A percentile compares a stretch with the other conserved stretches of the same genome.
phyloP scores from a whole-genome alignment of 73 alveolate genomes.

The Durusdinium trenchii region DNA sequence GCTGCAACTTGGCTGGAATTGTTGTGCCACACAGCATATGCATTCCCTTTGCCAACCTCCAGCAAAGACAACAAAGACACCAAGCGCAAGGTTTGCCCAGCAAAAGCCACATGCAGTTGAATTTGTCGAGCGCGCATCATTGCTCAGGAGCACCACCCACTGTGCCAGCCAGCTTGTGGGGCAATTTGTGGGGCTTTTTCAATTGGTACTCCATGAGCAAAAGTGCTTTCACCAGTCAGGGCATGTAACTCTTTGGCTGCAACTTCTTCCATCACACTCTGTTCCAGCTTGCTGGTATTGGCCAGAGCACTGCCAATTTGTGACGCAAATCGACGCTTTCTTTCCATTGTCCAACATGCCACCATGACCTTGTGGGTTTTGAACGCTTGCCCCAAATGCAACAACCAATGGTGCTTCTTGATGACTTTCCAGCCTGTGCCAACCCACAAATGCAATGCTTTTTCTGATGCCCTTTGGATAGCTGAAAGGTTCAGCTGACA shows the following conservation, averaged over 20 bases:
- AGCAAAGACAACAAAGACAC: neutral
- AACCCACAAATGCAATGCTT: neutral
- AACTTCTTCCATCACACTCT: neutral
- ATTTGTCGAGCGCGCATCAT: neutral
- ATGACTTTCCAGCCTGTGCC: neutral
- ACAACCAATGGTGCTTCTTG: neutral
- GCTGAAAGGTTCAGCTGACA: neutral
- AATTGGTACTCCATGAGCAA: neutral
- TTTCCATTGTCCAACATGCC: neutral
- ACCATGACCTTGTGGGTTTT: neutral
- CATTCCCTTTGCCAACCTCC: neutral
- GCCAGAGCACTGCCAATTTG: neutral
- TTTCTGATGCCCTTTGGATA: neutral
- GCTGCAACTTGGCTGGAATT: neutral
- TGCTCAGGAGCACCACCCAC: neutral
- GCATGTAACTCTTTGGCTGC: neutral
- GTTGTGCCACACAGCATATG: neutral
- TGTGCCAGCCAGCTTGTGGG: neutral
- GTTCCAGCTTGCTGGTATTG: neutral
- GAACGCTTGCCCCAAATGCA: neutral
- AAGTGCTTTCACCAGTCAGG: neutral
- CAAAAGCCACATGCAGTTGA: neutral
- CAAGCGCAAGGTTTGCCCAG: neutral
- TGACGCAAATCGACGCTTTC: neutral
- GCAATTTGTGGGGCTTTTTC: neutral